Conservation (phyloP, 2,329 filamentous ascomycete species). For the Aschersonia sp. region DNA sequence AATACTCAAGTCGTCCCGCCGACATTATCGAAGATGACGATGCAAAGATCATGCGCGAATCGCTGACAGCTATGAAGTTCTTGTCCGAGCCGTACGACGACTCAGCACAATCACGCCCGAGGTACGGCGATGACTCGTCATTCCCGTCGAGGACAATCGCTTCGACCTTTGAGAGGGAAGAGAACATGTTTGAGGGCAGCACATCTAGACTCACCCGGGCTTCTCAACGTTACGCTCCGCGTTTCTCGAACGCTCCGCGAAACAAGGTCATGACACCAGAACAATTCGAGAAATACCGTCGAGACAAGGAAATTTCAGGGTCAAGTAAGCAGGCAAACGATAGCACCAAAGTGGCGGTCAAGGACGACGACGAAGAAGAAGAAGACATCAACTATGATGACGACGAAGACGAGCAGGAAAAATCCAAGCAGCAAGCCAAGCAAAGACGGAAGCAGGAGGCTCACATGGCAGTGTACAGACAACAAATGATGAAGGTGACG, state of each 20-base stretch:
- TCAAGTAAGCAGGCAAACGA: slow-evolving; percentile 23
- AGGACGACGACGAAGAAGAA: slow-evolving; percentile 49
- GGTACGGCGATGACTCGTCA: slow-evolving; percentile 25
- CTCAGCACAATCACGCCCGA: slow-evolving; percentile 16
- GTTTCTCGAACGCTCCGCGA: slow-evolving; percentile 24
- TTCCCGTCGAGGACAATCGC: slow-evolving; percentile 13
- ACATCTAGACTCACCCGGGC: slow-evolving; percentile 21
- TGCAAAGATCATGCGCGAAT: slow-evolving; percentile 35
- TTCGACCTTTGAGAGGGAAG: slow-evolving; percentile 26
- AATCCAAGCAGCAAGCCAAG: slow-evolving; percentile 55
- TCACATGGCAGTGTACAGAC: slow-evolving; percentile 76
- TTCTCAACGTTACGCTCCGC: slow-evolving; percentile 19
- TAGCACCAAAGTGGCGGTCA: slow-evolving; percentile 24
- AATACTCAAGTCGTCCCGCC: slow-evolving; percentile 17
- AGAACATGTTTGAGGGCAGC: slow-evolving; percentile 40
- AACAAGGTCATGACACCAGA: slow-evolving; percentile 84
- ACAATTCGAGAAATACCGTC: slow-evolving; percentile 69
- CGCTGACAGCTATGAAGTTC: slow-evolving; percentile 33
- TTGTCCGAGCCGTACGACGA: slow-evolving; percentile 16
- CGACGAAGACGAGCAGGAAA: slow-evolving; percentile 68
- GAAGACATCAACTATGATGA: slow-evolving; percentile 54
- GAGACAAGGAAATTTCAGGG: slow-evolving; percentile 53
- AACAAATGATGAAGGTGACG: slow-evolving; percentile 95
- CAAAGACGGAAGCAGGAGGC: slow-evolving; percentile 81
- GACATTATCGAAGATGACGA: slow-evolving; percentile 37